These are phyloP conservation scores for Nelumbo lutea DNA, from an alignment of 164 flowering plant genomes.

Conservation along the genomic window DNA sequence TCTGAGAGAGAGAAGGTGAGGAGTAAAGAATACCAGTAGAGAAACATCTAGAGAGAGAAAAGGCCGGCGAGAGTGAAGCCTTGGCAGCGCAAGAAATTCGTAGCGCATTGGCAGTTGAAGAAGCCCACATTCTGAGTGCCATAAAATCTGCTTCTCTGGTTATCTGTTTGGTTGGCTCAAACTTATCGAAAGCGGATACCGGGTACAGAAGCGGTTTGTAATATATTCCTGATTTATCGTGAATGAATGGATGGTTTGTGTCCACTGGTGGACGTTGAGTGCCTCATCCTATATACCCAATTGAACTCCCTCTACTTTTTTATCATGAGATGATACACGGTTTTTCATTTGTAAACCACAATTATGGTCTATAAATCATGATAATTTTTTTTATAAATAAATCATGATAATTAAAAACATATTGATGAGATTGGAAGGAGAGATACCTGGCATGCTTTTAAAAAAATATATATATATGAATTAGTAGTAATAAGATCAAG, in stretches of 20 bases:
- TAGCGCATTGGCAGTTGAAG: slow-evolving; percentile 90
- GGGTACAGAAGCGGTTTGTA: neutral
- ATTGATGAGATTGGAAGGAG: too few species aligned
- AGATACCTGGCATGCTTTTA: too few species aligned
- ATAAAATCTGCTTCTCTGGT: slow-evolving; percentile 21
- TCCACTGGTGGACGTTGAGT: slow-evolving; percentile 48
- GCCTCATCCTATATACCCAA: slow-evolving; percentile 51
- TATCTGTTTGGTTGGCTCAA: slow-evolving; percentile 15
- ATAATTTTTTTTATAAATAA: too few species aligned
- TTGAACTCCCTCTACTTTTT: neutral
- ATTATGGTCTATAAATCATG: too few species aligned
- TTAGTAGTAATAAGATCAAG: too few species aligned
- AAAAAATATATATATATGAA: too few species aligned
- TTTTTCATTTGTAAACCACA: too few species aligned
- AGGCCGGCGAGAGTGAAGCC: slow-evolving; percentile 35
- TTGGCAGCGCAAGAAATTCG: slow-evolving; percentile 50
- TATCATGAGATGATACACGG: neutral
- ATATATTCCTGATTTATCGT: neutral
- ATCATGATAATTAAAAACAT: too few species aligned
- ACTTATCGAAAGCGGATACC: neutral
- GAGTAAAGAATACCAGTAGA: slow-evolving; percentile 55
- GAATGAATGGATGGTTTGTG: neutral
- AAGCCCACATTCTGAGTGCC: slow-evolving; percentile 98
- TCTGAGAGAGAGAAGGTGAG: neutral
- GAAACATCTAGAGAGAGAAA: slow-evolving; percentile 80